These are phyloP conservation scores for Mortierella alpina DNA, from an alignment of 192 early-diverging fungal species.

Conservation along the genomic window DNA sequence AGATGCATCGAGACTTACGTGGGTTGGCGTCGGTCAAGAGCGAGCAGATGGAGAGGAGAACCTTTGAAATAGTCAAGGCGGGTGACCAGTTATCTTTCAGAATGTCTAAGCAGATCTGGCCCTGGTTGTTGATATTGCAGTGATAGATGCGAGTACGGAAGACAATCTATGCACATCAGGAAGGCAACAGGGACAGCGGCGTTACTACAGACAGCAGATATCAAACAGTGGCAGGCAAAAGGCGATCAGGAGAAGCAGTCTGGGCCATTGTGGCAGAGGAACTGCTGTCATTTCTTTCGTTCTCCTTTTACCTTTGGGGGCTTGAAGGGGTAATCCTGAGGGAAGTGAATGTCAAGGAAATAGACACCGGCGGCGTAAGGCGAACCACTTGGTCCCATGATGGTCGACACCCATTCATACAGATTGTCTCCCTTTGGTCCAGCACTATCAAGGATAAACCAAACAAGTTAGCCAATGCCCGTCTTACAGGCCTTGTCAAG, in stretches of 20 bases:
- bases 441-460: constrained; percentile 65
- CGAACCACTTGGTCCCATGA: constrained; percentile 88
- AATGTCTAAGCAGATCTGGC: constrained; percentile 93
- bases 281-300: not conserved
- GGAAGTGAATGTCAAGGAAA: constrained; percentile 93
- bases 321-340: constrained; percentile 95
- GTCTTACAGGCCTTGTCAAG: not conserved
- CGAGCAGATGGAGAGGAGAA: constrained; percentile 93
- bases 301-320: constrained; percentile 82
- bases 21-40: constrained; percentile 96
- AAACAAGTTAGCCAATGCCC: not conserved
- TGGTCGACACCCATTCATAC: constrained; percentile 96
- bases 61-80: constrained; percentile 94
- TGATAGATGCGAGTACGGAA: constrained; percentile 97
- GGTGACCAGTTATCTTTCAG: constrained; percentile 99
- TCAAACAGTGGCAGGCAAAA: not conserved
- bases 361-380: constrained; percentile 94
- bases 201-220: not conserved
- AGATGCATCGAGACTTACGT: constrained; percentile 61
- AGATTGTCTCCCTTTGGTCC: constrained; percentile 96
- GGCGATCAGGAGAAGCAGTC: not conserved
- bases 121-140: constrained; percentile 95
- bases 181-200: not conserved
- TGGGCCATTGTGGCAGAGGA: too few species aligned
- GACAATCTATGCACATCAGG: constrained; percentile 63